Evolutionary conservation across 2,329 filamentous ascomycete genomes (phyloP).

Genomic region (Diatrype stigma): DNA sequence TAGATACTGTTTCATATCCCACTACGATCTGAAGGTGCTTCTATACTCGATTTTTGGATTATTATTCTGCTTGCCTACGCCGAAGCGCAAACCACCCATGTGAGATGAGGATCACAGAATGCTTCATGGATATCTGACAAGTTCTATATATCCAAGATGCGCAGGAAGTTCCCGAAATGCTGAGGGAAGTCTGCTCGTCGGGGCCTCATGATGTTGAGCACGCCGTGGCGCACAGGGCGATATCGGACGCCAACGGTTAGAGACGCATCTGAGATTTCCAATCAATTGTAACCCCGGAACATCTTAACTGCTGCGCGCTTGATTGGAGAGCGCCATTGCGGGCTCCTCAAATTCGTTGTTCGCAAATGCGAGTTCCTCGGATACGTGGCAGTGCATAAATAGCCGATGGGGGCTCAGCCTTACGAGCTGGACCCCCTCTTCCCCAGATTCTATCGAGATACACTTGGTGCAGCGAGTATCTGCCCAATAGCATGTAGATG

Average conservation of each 20-base stretch:
- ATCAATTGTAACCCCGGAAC: conserved; percentile 2
- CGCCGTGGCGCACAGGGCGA: background rate
- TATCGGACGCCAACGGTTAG: conserved; percentile 1
- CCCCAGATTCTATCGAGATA: background rate
- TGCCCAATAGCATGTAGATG: background rate
- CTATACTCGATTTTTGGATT: background rate
- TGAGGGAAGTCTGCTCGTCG: background rate
- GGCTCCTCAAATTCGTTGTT: conserved; percentile 1
- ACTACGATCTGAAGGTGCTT: background rate
- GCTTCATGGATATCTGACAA: background rate
- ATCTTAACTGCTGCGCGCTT: conserved; percentile 1
- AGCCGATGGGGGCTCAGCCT: conserved; percentile 4
- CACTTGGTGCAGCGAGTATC: background rate
- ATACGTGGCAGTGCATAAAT: conserved; percentile 8
- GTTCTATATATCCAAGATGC: background rate
- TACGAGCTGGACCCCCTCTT: background rate
- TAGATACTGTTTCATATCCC: background rate
- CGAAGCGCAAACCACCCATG: background rate
- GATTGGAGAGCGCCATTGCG: conserved; percentile 6
- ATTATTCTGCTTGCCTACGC: background rate
- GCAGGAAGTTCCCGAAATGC: background rate
- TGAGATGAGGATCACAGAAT: no score
- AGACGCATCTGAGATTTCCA: background rate
- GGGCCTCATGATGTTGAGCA: background rate
- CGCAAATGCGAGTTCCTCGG: conserved; percentile 5